A percentile compares a stretch with the other conserved stretches of the same genome.
phyloP scores from a whole-genome alignment of 2,329 filamentous ascomycete species.

The Aspergillus latus region DNA sequence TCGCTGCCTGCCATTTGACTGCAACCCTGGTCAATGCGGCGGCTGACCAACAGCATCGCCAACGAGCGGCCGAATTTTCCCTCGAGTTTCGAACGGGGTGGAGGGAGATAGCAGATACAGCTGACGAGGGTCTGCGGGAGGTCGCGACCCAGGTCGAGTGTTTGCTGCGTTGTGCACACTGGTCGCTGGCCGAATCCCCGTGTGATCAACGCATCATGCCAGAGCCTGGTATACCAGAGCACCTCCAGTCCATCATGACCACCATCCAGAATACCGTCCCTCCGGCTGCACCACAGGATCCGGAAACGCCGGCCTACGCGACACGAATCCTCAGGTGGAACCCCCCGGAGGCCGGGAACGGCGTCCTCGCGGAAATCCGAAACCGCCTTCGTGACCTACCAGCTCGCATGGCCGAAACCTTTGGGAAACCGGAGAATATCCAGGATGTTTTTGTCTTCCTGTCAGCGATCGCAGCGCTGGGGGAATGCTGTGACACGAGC shows the following conservation, averaged over 20 bases:
- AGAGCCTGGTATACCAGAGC: background rate
- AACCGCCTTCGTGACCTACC: constrained; percentile 1
- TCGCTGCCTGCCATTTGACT: constrained; percentile 9
- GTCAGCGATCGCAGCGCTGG: background rate
- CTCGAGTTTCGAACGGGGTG: background rate
- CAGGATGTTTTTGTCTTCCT: constrained; percentile 1
- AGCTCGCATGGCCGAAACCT: background rate
- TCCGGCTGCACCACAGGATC: background rate
- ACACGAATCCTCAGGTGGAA: background rate
- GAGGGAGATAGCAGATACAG: background rate
- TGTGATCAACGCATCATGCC: background rate
- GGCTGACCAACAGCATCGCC: background rate
- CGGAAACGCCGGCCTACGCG: background rate
- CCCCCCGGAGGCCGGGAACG: background rate
- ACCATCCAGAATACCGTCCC: background rate
- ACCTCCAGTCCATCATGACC: background rate
- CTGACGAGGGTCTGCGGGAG: background rate
- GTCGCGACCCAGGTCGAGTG: background rate
- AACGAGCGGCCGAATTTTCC: background rate
- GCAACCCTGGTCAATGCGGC: background rate
- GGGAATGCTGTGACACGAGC: constrained; percentile 6
- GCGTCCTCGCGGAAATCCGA: background rate
- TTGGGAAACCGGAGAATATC: constrained; percentile 2
- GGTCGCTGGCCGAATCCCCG: background rate
- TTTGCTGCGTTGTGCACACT: background rate